Evolutionary conservation across 2,329 filamentous ascomycete genomes (phyloP), one percentile per base, ranked within the genome.

Genomic region (Microascus cirrosus): DNA sequence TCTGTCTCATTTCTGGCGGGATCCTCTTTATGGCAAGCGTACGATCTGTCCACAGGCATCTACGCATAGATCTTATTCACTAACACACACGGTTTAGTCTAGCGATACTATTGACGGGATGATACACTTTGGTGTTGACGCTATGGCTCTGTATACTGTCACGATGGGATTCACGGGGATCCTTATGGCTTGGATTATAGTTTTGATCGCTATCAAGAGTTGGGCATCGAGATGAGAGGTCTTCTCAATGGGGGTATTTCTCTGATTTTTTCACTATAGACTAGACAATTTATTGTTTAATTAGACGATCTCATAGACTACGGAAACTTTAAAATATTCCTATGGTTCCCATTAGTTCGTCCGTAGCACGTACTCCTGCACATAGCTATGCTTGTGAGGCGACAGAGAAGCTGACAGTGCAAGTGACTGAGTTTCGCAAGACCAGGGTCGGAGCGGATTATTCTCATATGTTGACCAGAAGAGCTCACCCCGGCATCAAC

Each of bases 91-190:
- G 8, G 28, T 50, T 54, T 61, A 88, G 84, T 87, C 88, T 61
- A 82, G 83, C 59, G 90, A 95, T 67, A 87, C 87, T 0, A 81
- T 96, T 32, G 70, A 78, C 12, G 83, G 84, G 20, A 89, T 96
- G 75, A 85, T 92, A 60, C 79, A 81, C 59, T 86, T 92, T 67
- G 72, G 85, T 3, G 74, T 96, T 18, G 89, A 96, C 67, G 89
- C 89, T 62, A 96, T 96, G 91, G 94, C 96, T 71, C 83, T 90
- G 61, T 95, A 96, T 71, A 96, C 90, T 0, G 81, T 96, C 39
- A 88, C 85, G 12, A 88, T 95, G 82, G 93, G 92, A 2, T 69
- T 95, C 8, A 89, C 90, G 1, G 87, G 86, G 2, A 77, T 96
- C 55, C 71, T 95, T 55, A 93, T 96, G 88, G 85, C 91, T 0